These are phyloP conservation scores for Monosporascus sp. DNA, from an alignment of 2,329 filamentous ascomycete genomes.

Conservation along the genomic window DNA sequence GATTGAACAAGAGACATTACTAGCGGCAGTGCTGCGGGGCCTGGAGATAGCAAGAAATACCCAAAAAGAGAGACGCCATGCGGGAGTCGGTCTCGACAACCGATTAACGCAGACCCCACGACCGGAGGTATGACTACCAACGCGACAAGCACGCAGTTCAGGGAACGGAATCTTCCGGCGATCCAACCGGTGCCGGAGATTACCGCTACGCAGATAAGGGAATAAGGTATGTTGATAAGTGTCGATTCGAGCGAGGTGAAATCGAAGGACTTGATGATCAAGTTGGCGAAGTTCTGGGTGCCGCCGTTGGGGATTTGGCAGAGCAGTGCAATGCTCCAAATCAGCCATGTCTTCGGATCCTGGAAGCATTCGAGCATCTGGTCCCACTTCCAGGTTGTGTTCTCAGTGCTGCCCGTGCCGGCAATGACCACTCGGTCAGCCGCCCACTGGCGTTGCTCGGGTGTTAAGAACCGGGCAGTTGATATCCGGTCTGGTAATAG, in stretches of 20 bases:
- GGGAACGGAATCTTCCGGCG: slow-evolving; percentile 44
- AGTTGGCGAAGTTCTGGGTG: slow-evolving; percentile 53
- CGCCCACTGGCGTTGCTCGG: slow-evolving; percentile 45
- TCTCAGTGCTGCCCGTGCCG: slow-evolving; percentile 47
- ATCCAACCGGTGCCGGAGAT: slow-evolving; percentile 47
- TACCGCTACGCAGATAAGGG: slow-evolving; percentile 41
- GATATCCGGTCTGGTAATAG: slow-evolving; percentile 49
- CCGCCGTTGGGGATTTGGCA: slow-evolving; percentile 59
- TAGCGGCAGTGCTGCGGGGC: slow-evolving; percentile 49
- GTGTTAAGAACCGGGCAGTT: slow-evolving; percentile 51
- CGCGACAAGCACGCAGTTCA: slow-evolving; percentile 47
- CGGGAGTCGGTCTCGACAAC: slow-evolving; percentile 35
- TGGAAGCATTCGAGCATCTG: slow-evolving; percentile 49
- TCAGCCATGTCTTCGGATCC: slow-evolving; percentile 57
- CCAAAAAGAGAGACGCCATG: slow-evolving; percentile 46
- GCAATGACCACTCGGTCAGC: slow-evolving; percentile 41
- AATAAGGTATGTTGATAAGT: slow-evolving; percentile 56
- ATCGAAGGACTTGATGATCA: slow-evolving; percentile 51
- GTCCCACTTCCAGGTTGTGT: slow-evolving; percentile 41
- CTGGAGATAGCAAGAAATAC: slow-evolving; percentile 52
- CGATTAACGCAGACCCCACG: slow-evolving; percentile 48
- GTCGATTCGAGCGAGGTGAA: slow-evolving; percentile 50
- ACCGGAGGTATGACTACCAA: slow-evolving; percentile 46
- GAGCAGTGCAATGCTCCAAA: slow-evolving; percentile 47
- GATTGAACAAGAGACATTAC: slow-evolving; percentile 49